A percentile compares a stretch with the other conserved stretches of the same genome.
These are phyloP conservation scores for Hagleromyces aurorensis DNA, from an alignment of 805 yeast species.

Conservation along the genomic window DNA sequence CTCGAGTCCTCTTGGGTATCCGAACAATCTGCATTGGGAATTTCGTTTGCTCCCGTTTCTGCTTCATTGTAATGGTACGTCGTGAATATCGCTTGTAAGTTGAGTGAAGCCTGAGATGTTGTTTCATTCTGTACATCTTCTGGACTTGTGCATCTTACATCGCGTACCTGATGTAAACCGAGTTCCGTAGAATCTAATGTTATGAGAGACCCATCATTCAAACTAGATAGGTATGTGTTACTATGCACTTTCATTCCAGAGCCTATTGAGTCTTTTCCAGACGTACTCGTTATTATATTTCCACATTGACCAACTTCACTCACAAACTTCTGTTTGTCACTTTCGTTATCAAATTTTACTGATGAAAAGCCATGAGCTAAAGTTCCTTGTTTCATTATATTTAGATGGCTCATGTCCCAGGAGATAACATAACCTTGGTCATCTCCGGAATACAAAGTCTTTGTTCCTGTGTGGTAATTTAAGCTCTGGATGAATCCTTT, in stretches of 20 bases:
- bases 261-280: conserved; percentile 1
- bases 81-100: conserved; percentile 1
- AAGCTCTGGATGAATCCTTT: conserved; percentile 19
- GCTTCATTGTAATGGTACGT: conserved; percentile 3
- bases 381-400: conserved; percentile 12
- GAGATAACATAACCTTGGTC: conserved; percentile 18
- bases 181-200: conserved; percentile 19
- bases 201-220: conserved; percentile 12
- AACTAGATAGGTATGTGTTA: conserved; percentile 9
- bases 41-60: conserved; percentile 2
- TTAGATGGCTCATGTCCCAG: conserved; percentile 22
- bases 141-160: conserved; percentile 12
- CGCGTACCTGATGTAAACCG: conserved; percentile 20
- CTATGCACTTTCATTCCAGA: conserved; percentile 6
- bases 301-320: conserved; percentile 21
- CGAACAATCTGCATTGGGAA: conserved; percentile 1
- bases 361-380: conserved; percentile 19
- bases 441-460: conserved; percentile 16
- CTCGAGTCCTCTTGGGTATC: conserved; percentile 8
- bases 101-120: conserved; percentile 1
- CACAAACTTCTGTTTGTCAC: conserved; percentile 4
- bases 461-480: conserved; percentile 8
- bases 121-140: conserved; percentile 1
- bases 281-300: conserved; percentile 18
- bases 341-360: conserved; percentile 5